These are phyloP conservation scores for Starmerella bombi DNA, from an alignment of 805 yeast genomes.

Conservation along the genomic window DNA sequence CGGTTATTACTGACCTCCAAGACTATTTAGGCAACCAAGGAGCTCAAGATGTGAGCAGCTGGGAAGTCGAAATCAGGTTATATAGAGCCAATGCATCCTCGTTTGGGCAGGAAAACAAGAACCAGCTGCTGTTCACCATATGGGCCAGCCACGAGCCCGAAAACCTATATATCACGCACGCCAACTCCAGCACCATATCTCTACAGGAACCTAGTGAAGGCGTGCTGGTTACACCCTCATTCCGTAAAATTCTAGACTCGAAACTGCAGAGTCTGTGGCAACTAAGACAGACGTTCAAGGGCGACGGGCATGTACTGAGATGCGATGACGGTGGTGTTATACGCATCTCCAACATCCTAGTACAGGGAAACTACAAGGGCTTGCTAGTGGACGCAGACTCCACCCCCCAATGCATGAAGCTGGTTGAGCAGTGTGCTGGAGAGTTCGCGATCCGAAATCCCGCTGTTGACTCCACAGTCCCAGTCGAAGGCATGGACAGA, in stretches of 20 bases:
- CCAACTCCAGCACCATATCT: background rate
- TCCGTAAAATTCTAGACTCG: slow-evolving; percentile 41
- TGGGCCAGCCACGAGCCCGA: slow-evolving; percentile 23
- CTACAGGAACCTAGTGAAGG: slow-evolving; percentile 22
- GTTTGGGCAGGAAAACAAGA: slow-evolving; percentile 16
- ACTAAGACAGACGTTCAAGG: slow-evolving; percentile 52
- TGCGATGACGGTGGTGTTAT: slow-evolving; percentile 37
- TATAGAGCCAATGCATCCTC: slow-evolving; percentile 48
- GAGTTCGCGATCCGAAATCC: slow-evolving; percentile 5
- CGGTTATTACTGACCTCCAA: slow-evolving; percentile 52
- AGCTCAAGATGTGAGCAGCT: slow-evolving; percentile 47
- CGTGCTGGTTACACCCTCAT: slow-evolving; percentile 28
- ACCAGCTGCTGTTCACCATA: slow-evolving; percentile 24
- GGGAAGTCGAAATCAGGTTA: slow-evolving; percentile 58
- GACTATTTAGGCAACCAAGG: slow-evolving; percentile 57
- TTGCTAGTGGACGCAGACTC: slow-evolving; percentile 43
- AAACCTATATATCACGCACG: slow-evolving; percentile 23
- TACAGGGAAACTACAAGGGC: slow-evolving; percentile 65
- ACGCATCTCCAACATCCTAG: slow-evolving; percentile 55
- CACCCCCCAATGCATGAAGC: slow-evolving; percentile 14
- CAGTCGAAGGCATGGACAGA: slow-evolving; percentile 4
- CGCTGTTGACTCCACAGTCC: no score
- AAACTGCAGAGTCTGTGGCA: slow-evolving; percentile 61
- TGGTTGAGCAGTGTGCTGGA: slow-evolving; percentile 5
- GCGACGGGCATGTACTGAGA: slow-evolving; percentile 59